These are phyloP conservation scores for Spathaspora gorwiae DNA, from an alignment of 805 yeast species.

Conservation along the genomic window DNA sequence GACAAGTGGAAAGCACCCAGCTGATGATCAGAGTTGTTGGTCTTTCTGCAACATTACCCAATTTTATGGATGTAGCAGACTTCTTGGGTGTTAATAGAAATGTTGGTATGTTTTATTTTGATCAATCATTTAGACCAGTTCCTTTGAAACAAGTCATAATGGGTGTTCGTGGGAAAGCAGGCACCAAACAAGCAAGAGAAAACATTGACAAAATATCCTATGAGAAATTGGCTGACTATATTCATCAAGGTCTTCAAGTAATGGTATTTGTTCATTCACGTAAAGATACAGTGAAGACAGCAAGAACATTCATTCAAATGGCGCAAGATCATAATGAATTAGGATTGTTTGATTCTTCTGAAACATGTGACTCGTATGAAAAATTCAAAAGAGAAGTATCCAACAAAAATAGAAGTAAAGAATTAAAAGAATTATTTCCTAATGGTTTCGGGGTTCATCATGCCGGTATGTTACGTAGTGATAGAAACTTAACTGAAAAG, in stretches of 20 bases:
- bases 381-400: slow-evolving; percentile 61
- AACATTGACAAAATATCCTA: slow-evolving; percentile 73
- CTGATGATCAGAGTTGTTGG: slow-evolving; percentile 93
- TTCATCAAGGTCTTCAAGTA: slow-evolving; percentile 74
- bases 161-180: slow-evolving; percentile 85
- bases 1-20: slow-evolving; percentile 94
- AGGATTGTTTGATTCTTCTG: slow-evolving; percentile 54
- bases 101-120: slow-evolving; percentile 92
- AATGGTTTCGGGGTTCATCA: slow-evolving; percentile 92
- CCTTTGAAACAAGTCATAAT: slow-evolving; percentile 84
- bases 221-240: slow-evolving; percentile 65
- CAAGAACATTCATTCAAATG: slow-evolving; percentile 63
- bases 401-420: slow-evolving; percentile 65
- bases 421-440: slow-evolving; percentile 72
- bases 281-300: slow-evolving; percentile 84
- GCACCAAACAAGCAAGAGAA: slow-evolving; percentile 65
- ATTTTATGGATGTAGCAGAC: slow-evolving; percentile 89
- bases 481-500: slow-evolving; percentile 83
- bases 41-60: slow-evolving; percentile 89
- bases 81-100: slow-evolving; percentile 87
- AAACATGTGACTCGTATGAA: slow-evolving; percentile 33
- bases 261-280: slow-evolving; percentile 97
- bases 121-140: slow-evolving; percentile 87
- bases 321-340: slow-evolving; percentile 60
- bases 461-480: slow-evolving; percentile 93